phyloP scores from a whole-genome alignment of 2,329 filamentous ascomycete genomes.

The Huntiella abstrusa region DNA sequence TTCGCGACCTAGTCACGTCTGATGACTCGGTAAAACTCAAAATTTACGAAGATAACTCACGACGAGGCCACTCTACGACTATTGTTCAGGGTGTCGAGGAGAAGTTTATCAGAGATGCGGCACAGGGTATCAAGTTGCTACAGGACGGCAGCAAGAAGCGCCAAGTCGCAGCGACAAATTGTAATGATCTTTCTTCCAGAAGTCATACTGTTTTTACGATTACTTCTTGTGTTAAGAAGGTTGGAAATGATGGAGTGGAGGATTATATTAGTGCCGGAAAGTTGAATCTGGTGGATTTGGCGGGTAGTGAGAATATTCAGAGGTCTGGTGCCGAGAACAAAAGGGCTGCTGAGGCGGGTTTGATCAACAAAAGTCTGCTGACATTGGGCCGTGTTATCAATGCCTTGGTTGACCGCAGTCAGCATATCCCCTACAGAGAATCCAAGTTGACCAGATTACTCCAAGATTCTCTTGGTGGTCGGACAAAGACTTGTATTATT shows the following conservation, averaged over 20 bases:
- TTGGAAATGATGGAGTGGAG: slow-evolving; percentile 64
- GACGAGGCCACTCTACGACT: slow-evolving; percentile 68
- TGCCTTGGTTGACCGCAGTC: slow-evolving; percentile 72
- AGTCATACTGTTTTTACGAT: slow-evolving; percentile 97
- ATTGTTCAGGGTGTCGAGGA: slow-evolving; percentile 97
- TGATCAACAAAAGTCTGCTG: slow-evolving; percentile 95
- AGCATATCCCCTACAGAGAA: slow-evolving; percentile 81
- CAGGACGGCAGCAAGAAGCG: slow-evolving; percentile 81
- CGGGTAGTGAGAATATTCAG: slow-evolving; percentile 94
- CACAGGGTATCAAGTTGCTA: slow-evolving; percentile 72
- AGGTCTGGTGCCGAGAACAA: slow-evolving; percentile 96
- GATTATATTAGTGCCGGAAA: slow-evolving; percentile 85
- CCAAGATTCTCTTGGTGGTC: slow-evolving; percentile 88
- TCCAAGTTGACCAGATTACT: slow-evolving; percentile 88
- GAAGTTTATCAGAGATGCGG: slow-evolving; percentile 69
- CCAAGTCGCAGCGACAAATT: slow-evolving; percentile 98
- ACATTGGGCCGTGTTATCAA: slow-evolving; percentile 96
- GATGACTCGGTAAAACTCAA: slow-evolving; percentile 81
- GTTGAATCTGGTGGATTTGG: slow-evolving; percentile 88
- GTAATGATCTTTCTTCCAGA: slow-evolving; percentile 91
- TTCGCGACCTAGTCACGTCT: slow-evolving; percentile 67
- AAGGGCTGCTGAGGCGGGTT: slow-evolving; percentile 78
- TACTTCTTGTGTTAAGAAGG: slow-evolving; percentile 73
- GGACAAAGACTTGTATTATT: slow-evolving; percentile 97
- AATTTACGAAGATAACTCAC: slow-evolving; percentile 80